Evolutionary conservation across 2,329 filamentous ascomycete species (phyloP).

Genomic region (Stagonosporopsis chrysanthemi): DNA sequence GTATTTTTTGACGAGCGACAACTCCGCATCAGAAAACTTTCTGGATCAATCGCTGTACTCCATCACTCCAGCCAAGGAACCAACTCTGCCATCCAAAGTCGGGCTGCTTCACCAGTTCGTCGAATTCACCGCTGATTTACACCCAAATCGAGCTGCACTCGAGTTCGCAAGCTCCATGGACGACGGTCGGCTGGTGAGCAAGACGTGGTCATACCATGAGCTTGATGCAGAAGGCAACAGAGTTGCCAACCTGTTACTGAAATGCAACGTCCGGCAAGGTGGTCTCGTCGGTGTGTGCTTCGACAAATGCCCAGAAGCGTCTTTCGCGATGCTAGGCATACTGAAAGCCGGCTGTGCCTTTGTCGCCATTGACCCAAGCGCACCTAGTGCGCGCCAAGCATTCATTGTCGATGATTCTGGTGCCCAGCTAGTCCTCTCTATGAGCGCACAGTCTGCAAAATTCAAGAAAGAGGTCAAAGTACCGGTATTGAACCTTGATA

Average conservation of each 20-base stretch:
- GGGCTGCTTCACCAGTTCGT: slow-evolving; percentile 79
- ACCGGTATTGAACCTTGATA: slow-evolving; percentile 58
- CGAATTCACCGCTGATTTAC: slow-evolving; percentile 64
- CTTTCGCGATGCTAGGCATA: slow-evolving; percentile 81
- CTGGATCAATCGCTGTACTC: slow-evolving; percentile 63
- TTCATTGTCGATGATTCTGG: slow-evolving; percentile 80
- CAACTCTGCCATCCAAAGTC: slow-evolving; percentile 65
- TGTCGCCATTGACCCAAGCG: slow-evolving; percentile 78
- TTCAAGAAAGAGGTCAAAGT: slow-evolving; percentile 47
- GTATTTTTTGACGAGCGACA: slow-evolving; percentile 59
- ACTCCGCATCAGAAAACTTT: slow-evolving; percentile 51
- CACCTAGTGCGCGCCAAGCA: slow-evolving; percentile 74
- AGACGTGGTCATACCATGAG: slow-evolving; percentile 76
- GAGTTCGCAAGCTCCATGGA: slow-evolving; percentile 73
- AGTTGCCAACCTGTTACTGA: slow-evolving; percentile 69
- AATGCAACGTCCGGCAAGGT: slow-evolving; percentile 60
- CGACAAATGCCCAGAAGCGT: slow-evolving; percentile 84
- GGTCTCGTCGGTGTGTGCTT: slow-evolving; percentile 79
- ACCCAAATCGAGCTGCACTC: slow-evolving; percentile 71
- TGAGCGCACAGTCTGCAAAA: slow-evolving; percentile 53
- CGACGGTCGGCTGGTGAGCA: slow-evolving; percentile 54
- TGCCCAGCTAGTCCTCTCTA: slow-evolving; percentile 69
- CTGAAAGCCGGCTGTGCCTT: slow-evolving; percentile 84
- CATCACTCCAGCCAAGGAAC: slow-evolving; percentile 67
- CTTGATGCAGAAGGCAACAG: slow-evolving; percentile 75